A percentile compares a stretch with the other conserved stretches of the same genome.
Evolutionary conservation across 352 stramenopile genomes (phyloP).

Genomic region (Thalassiosira tumida): DNA sequence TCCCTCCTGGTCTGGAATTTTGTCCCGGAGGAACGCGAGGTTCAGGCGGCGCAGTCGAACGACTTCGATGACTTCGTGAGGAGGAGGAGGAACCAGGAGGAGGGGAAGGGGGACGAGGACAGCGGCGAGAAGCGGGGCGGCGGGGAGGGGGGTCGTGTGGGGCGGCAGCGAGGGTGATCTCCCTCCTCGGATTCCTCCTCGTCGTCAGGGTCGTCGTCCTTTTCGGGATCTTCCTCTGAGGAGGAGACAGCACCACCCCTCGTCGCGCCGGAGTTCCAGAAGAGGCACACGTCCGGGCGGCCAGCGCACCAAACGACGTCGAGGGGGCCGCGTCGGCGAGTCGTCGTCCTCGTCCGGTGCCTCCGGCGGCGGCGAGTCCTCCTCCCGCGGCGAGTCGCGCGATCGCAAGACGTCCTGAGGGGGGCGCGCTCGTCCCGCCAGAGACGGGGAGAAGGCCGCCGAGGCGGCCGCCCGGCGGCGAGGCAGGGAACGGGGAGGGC

Average conservation of each 20-base stretch:
- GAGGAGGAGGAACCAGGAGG: constrained; percentile 16
- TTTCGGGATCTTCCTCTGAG: constrained; percentile 43
- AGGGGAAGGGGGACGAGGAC: constrained; percentile 30
- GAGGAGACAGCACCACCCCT: constrained; percentile 71
- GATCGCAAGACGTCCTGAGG: constrained; percentile 50
- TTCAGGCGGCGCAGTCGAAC: neutral
- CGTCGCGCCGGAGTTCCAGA: constrained; percentile 13
- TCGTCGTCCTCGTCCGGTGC: constrained; percentile 58
- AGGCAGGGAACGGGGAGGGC: neutral
- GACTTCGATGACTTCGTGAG: constrained; percentile 31
- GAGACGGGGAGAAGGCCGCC: constrained; percentile 30
- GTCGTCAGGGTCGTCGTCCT: constrained; percentile 43
- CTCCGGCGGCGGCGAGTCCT: constrained; percentile 70
- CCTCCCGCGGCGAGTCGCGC: constrained; percentile 49
- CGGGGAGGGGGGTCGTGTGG: constrained; percentile 12
- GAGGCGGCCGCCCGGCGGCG: constrained; percentile 33
- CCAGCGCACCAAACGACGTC: constrained; percentile 43
- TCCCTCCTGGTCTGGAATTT: constrained; percentile 74
- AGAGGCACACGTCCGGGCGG: constrained; percentile 59
- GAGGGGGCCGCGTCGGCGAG: constrained; percentile 31
- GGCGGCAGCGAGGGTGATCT: constrained; percentile 12
- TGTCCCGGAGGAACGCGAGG: constrained; percentile 24
- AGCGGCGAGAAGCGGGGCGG: constrained; percentile 14
- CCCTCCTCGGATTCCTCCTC: constrained; percentile 52
- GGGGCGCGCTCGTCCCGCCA: constrained; percentile 39